These are phyloP conservation scores for Termitomyces sp. DNA, from an alignment of 768 basidiomycete species.

Conservation along the genomic window DNA sequence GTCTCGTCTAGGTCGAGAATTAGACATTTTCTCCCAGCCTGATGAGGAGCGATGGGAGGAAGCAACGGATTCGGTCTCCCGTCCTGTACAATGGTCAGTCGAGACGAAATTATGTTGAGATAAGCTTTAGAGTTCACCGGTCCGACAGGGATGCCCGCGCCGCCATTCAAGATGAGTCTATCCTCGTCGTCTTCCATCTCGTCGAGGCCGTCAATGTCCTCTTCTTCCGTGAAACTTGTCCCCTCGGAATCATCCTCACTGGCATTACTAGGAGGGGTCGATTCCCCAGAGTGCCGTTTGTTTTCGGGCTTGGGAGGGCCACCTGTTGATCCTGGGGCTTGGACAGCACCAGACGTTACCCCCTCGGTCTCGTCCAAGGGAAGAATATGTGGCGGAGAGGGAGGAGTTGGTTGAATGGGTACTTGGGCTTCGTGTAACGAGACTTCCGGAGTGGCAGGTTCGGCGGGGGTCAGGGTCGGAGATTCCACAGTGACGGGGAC, in stretches of 20 bases:
- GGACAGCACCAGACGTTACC: conserved; percentile 87
- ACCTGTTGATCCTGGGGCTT: conserved; percentile 81
- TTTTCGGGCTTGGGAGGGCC: conserved; percentile 22
- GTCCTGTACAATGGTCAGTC: conserved; percentile 45
- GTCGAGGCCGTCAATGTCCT: conserved; percentile 54
- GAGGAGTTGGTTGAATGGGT: conserved; percentile 29
- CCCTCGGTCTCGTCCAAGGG: conserved; percentile 79
- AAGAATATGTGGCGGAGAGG: conserved; percentile 24
- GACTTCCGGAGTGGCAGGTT: conserved; percentile 1
- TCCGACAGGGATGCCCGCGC: conserved; percentile 92
- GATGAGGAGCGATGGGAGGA: conserved; percentile 74
- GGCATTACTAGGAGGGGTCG: conserved; percentile 25
- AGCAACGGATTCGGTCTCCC: conserved; percentile 84
- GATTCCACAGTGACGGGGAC: conserved; percentile 4
- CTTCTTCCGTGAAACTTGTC: conserved; percentile 65
- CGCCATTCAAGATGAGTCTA: conserved; percentile 81
- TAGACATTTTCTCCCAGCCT: conserved; percentile 88
- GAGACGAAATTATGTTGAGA: neutral
- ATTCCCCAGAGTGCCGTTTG: conserved; percentile 35
- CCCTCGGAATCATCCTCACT: conserved; percentile 62
- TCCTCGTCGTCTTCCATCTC: conserved; percentile 88
- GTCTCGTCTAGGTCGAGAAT: conserved; percentile 98
- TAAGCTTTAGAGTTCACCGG: conserved; percentile 51
- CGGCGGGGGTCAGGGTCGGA: conserved; percentile 4
- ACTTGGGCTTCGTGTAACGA: conserved; percentile 22